phyloP scores from a whole-genome alignment of 768 basidiomycete species.

The Pisolithus tinctorius region DNA sequence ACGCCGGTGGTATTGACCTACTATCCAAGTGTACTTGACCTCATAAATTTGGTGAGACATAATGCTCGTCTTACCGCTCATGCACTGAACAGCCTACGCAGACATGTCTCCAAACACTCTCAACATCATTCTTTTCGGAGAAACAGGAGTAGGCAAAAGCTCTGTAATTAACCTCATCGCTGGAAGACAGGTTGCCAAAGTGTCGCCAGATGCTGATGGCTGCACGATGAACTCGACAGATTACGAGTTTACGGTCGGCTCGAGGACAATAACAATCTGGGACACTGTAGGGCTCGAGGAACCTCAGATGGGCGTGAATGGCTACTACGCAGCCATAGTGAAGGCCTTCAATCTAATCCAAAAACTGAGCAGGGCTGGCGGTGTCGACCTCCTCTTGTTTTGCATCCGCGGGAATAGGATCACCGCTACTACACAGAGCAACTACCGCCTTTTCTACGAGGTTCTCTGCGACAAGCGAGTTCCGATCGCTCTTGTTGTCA shows the following conservation, averaged over 20 bases:
- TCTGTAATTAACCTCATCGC: constrained; percentile 39
- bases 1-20: too few relatives aligned
- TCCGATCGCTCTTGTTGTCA: constrained; percentile 35
- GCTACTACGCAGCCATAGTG: constrained; percentile 22
- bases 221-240: constrained; percentile 27
- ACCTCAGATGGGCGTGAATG: constrained; percentile 21
- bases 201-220: constrained; percentile 27
- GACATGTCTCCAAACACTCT: constrained; percentile 5
- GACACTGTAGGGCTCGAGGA: constrained; percentile 27
- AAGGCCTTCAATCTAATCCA: constrained; percentile 23
- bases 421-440: constrained; percentile 25
- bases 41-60: neutral
- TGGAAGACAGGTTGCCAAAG: constrained; percentile 19
- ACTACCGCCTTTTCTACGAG: constrained; percentile 35
- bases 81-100: neutral
- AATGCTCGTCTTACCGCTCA: neutral
- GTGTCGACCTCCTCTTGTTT: constrained; percentile 31
- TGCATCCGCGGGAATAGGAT: constrained; percentile 31
- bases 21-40: neutral
- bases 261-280: constrained; percentile 15
- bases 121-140: constrained; percentile 27
- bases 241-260: constrained; percentile 15
- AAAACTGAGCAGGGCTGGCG: constrained; percentile 17
- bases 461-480: constrained; percentile 33
- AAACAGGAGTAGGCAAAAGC: constrained; percentile 34